A percentile compares a stretch with the other conserved stretches of the same genome.
phyloP scores from a whole-genome alignment of 768 basidiomycete genomes.

The Mrakia hoshinonis region DNA sequence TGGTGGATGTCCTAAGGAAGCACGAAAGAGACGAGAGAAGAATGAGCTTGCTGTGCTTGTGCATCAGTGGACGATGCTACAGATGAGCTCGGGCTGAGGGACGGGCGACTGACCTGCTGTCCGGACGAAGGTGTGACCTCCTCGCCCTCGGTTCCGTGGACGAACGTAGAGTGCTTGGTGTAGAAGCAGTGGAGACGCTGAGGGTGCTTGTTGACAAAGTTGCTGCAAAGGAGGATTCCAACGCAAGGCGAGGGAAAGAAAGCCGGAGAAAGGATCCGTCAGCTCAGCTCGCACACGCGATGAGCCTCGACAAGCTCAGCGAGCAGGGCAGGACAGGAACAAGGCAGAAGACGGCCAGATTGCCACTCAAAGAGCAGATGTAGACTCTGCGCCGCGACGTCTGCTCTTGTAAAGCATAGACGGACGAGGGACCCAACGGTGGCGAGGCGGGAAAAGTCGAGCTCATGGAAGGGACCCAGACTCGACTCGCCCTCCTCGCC shows the following conservation, averaged over 20 bases:
- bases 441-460: no score
- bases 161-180: slow-evolving; percentile 93
- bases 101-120: slow-evolving; percentile 61
- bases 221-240: slow-evolving; percentile 41
- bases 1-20: slow-evolving; percentile 82
- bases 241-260: background rate
- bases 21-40: background rate
- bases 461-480: no score
- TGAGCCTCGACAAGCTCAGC: no score
- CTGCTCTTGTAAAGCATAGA: no score
- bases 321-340: no score
- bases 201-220: slow-evolving; percentile 95
- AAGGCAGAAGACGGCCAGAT: no score
- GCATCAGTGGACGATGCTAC: background rate
- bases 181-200: slow-evolving; percentile 97
- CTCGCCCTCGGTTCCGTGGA: slow-evolving; percentile 95
- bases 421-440: no score
- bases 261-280: background rate
- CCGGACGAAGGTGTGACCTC: slow-evolving; percentile 80
- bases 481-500: no score
- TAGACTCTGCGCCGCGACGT: no score
- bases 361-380: no score
- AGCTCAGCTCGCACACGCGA: background rate
- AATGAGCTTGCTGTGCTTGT: no score
- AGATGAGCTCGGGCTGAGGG: background rate